Conservation (phyloP, 73 alveolate genomes). For the Blepharisma stoltei region DNA sequence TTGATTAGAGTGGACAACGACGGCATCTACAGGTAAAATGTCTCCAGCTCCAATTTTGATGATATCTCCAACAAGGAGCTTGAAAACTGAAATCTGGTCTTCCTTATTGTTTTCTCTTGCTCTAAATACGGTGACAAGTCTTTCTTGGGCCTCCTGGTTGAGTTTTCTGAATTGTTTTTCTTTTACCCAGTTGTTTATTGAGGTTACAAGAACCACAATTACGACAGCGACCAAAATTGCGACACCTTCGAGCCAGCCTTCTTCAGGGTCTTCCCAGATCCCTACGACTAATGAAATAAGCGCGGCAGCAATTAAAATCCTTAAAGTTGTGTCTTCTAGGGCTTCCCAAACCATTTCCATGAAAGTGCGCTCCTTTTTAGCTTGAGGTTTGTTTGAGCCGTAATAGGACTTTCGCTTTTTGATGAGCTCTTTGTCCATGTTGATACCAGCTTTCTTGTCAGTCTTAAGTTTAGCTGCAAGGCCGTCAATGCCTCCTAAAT, state of each 20-base stretch:
- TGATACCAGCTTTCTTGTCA: slow-evolving; percentile 44
- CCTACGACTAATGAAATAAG: slow-evolving; percentile 89
- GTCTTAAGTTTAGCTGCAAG: slow-evolving; percentile 56
- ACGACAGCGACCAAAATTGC: slow-evolving; percentile 88
- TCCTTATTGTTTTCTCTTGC: slow-evolving; percentile 57
- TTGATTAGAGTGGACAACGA: slow-evolving; percentile 73
- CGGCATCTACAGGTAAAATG: slow-evolving; percentile 91
- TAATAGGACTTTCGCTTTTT: slow-evolving; percentile 7
- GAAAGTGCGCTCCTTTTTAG: slow-evolving; percentile 38
- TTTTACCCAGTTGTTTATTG: slow-evolving; percentile 84
- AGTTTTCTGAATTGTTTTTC: slow-evolving; percentile 85
- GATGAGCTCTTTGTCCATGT: background rate
- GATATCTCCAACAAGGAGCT: slow-evolving; percentile 90
- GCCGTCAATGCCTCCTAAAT: slow-evolving; percentile 62
- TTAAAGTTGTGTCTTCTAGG: slow-evolving; percentile 91
- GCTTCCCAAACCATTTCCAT: slow-evolving; percentile 65
- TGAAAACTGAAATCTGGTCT: slow-evolving; percentile 62
- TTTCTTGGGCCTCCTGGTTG: slow-evolving; percentile 71
- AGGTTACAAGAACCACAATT: slow-evolving; percentile 84
- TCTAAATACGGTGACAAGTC: slow-evolving; percentile 72
- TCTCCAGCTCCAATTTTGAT: slow-evolving; percentile 85
- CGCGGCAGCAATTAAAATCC: slow-evolving; percentile 91
- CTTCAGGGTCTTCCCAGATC: slow-evolving; percentile 74
- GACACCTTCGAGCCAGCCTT: slow-evolving; percentile 98
- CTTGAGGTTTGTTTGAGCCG: slow-evolving; percentile 45